Evolutionary conservation across 495 filamentous ascomycete species (phyloP).

Genomic region (Talaromyces proteolyticus): DNA sequence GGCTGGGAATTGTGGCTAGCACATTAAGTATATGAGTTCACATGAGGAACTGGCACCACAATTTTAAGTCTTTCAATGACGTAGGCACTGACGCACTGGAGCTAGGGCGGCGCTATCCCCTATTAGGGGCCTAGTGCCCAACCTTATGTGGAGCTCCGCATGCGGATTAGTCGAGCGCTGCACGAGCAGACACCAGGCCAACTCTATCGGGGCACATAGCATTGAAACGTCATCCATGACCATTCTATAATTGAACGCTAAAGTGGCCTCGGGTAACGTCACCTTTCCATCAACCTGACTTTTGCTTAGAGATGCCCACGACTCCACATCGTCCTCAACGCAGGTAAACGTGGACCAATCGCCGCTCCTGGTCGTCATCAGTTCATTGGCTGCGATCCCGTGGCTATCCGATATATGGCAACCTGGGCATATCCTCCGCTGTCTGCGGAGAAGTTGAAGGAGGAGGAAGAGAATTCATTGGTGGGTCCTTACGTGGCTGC

Average conservation of each 20-base stretch:
- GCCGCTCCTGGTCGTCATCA: neutral
- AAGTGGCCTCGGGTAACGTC: neutral
- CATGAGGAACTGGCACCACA: no score
- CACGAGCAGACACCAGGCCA: neutral
- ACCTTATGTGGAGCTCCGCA: neutral
- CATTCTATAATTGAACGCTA: neutral
- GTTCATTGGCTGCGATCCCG: neutral
- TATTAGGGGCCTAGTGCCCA: neutral
- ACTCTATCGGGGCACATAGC: neutral
- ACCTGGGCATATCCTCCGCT: constrained; percentile 74
- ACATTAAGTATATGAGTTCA: no score
- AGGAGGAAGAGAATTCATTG: constrained; percentile 61
- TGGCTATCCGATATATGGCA: constrained; percentile 48
- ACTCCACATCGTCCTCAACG: no score
- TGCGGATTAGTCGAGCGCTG: neutral
- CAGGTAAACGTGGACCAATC: no score
- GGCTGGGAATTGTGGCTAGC: neutral
- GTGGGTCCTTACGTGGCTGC: constrained; percentile 47
- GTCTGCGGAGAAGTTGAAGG: constrained; percentile 53
- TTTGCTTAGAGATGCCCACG: constrained; percentile 1
- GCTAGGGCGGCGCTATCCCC: neutral
- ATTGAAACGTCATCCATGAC: neutral
- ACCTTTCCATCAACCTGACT: neutral
- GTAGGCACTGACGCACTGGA: neutral
- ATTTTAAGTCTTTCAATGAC: neutral